Evolutionary conservation across 2,329 filamentous ascomycete genomes (phyloP).

Genomic region (Ceratocystis destructans): DNA sequence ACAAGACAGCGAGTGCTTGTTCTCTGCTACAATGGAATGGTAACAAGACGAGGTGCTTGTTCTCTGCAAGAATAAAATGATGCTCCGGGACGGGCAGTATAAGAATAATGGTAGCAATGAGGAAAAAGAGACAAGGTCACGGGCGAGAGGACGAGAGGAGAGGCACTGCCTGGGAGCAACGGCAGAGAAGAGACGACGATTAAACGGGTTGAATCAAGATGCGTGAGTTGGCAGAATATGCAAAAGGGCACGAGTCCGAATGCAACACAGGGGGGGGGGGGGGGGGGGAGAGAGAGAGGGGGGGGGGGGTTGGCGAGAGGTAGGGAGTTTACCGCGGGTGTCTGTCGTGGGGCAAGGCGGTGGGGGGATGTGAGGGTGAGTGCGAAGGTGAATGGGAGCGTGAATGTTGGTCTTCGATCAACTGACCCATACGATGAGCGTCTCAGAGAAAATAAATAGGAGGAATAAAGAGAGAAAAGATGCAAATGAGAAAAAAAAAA

Average conservation of each 20-base stretch:
- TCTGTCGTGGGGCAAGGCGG: neutral
- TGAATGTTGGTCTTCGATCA: neutral
- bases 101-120: neutral
- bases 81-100: neutral
- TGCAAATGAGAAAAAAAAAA: neutral
- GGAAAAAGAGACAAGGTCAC: no score
- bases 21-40: neutral
- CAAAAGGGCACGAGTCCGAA: neutral
- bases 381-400: no score
- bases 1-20: neutral
- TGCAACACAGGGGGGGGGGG: neutral
- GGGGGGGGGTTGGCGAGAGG: neutral
- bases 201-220: neutral
- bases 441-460: no score
- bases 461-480: no score
- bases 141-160: no score
- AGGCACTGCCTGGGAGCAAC: no score
- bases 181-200: no score
- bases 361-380: neutral
- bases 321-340: neutral
- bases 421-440: no score
- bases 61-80: conserved; percentile 2
- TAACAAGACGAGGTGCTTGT: conserved; percentile 3
- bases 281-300: no score
- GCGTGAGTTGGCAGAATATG: conserved; percentile 3